These are phyloP conservation scores for Lachancea dasiensis DNA, from an alignment of 805 yeast genomes.

Conservation along the genomic window DNA sequence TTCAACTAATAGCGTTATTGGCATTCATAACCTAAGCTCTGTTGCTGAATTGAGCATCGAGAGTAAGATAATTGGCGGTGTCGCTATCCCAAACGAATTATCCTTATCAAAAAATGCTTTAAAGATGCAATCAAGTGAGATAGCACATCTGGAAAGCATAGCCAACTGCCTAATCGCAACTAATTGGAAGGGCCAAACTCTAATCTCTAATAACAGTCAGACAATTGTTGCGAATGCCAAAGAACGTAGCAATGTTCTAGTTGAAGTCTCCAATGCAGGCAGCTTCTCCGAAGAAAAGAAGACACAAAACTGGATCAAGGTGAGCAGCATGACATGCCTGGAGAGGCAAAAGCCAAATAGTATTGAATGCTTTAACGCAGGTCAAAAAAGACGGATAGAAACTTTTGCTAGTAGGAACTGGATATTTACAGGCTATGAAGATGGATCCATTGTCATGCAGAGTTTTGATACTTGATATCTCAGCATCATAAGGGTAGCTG, in stretches of 20 bases:
- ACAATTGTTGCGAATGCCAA: conserved; percentile 4
- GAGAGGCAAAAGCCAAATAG: not conserved
- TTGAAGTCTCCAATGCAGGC: conserved; percentile 25
- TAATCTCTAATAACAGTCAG: conserved; percentile 5
- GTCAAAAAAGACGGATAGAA: conserved; percentile 17
- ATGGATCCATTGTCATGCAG: conserved; percentile 19
- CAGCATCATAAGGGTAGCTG: not conserved
- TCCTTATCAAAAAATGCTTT: not conserved
- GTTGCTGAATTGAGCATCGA: not conserved
- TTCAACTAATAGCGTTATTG: conserved; percentile 19
- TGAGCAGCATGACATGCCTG: conserved; percentile 6
- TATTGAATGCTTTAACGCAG: not conserved
- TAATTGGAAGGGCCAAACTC: conserved; percentile 24
- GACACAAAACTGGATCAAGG: conserved; percentile 8
- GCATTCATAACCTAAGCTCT: conserved; percentile 9
- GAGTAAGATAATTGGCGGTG: not conserved
- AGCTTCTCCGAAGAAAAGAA: conserved; percentile 11
- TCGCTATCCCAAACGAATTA: not conserved
- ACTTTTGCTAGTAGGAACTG: conserved; percentile 17
- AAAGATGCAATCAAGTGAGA: conserved; percentile 11
- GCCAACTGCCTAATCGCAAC: conserved; percentile 11
- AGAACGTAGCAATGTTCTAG: conserved; percentile 20
- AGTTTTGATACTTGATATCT: conserved; percentile 1
- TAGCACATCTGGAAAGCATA: conserved; percentile 15
- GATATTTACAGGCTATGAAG: conserved; percentile 31